phyloP scores from a whole-genome alignment of 2,329 filamentous ascomycete species.

The Epichloe bromicola region DNA sequence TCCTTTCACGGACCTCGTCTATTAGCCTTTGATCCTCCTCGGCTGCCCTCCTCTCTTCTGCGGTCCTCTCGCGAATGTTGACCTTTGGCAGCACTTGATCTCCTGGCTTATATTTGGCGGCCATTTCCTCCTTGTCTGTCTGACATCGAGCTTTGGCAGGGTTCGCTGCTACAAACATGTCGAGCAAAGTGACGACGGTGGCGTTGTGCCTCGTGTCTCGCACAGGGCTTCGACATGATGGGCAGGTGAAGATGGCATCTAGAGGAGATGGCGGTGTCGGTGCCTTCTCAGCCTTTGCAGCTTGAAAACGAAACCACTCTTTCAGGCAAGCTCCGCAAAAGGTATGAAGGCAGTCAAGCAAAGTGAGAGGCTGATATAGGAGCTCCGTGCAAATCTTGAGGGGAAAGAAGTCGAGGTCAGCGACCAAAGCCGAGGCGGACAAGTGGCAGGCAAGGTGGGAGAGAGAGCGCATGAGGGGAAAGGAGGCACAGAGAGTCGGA shows the following conservation, averaged over 20 bases:
- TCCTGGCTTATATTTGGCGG: conserved; percentile 63
- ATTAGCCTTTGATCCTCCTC: conserved; percentile 58
- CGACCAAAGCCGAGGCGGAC: background rate
- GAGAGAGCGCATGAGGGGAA: conserved; percentile 13
- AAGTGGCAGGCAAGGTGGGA: conserved; percentile 1
- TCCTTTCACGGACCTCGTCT: conserved; percentile 59
- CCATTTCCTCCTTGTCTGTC: conserved; percentile 65
- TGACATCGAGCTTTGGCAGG: conserved; percentile 58
- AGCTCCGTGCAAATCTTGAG: conserved; percentile 88
- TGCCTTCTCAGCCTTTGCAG: conserved; percentile 39
- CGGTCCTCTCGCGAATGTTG: conserved; percentile 34
- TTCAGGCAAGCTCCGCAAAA: conserved; percentile 93
- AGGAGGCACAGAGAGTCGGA: background rate
- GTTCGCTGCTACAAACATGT: conserved; percentile 74
- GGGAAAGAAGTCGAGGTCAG: background rate
- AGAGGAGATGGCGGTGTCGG: conserved; percentile 36
- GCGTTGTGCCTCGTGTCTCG: conserved; percentile 84
- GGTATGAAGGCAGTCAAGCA: conserved; percentile 88
- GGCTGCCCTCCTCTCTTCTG: conserved; percentile 40
- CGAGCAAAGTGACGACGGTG: conserved; percentile 75
- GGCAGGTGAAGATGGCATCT: conserved; percentile 63
- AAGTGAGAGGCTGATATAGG: conserved; percentile 77
- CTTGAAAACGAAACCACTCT: conserved; percentile 87
- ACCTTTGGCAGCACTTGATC: conserved; percentile 64
- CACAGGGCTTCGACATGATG: conserved; percentile 77